Base-by-base conservation (phyloP, 1,139 yeast species). In the Protomyces lactucae-debilis region DNA sequence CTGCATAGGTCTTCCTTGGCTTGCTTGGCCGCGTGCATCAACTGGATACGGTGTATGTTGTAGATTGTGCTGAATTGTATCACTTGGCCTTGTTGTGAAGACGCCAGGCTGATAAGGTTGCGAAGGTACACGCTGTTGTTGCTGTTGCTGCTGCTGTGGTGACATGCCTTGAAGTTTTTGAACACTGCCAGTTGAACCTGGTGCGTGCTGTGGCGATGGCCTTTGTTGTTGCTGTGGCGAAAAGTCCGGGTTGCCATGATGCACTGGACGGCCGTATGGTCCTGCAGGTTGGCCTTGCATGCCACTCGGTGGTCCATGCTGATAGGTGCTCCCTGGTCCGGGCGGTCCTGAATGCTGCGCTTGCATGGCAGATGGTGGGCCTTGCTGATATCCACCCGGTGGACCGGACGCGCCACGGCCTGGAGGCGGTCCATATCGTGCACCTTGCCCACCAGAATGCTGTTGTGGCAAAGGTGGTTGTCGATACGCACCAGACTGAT, bases 401-500 rank as follows among this genome's bases (percentile, higher is more conserved):
- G n/a, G 43, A 39, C 43, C 43, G 25, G 25, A 16, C 12, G 25
- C 14, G 18, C 48, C 48, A 10, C 48, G 48, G 12, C 48, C 48
- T n/a, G 23, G 14, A 28, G 32, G 32, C 5, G 48, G 23, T 18
- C 48, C 48, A 18, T 43, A 43, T 16, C 48, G 48, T 21, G 25
- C 23, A 3, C 18, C 48, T 10, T 43, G 48, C 14, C 48, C 48
- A 43, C 23, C 23, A 9, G 43, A 37, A 3, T 37, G 43, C 18
- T 37, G 43, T 5, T 37, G 43, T 37, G 43, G 43, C 43, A 37
- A 37, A 1, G 48, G 48, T 10, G 48, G 48, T 18, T n/a, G 23
- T 6, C 48, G 21, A 25, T 60, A 54, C 8, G 48, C 37, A 16
- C 54, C 55, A 3, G 52, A 16, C 28, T 48, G 51, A 37, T 72